Base-by-base conservation (phyloP, 2,329 filamentous ascomycete species). In the Colletotrichum neosansevieriae region DNA sequence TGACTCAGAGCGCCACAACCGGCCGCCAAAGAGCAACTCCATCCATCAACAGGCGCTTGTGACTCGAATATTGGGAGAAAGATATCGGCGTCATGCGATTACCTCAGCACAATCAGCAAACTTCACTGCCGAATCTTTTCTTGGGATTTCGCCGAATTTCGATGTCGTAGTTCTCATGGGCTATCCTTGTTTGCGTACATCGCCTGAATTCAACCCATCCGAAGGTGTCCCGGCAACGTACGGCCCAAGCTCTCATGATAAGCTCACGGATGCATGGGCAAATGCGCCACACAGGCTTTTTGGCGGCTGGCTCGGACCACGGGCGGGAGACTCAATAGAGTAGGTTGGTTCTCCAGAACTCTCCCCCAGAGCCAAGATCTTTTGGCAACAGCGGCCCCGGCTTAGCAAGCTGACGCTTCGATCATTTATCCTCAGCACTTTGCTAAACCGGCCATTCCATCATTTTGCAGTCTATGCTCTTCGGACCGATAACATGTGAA, bases 221-320 rank as follows among this genome's bases (percentile, higher is more conserved):
- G 13, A 45, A 29, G n/a, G n/a, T 34, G 36, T 64, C 62, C 45
- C 58, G 11, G 45, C 47, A 54, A 61, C 47, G 17, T 13, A 9
- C n/a, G 21, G 24, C 11, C 24, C 15, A 47, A 45, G 21, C 6
- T 47, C 29, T 24, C 34, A 15, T 32, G 38, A 54, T 53, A 36
- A 44, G 19, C 29, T 45, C 57, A 56, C 57, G 15, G 56, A 49
- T 47, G 24, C n/a, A 54, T 24, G 11, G n/a, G 17, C 45, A 24
- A 29, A 47, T 10, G 29, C 36, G 36, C 17, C 49, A 40, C 63
- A 54, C 47, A 19, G 49, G 38, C 63, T 34, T 13, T 61, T 36
- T 54, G 32, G 63, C 47, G 56, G 12, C 19, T 40, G 15, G 63
- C 63, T 66, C 47, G 57, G 63, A 66, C 56, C 40, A 61, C 10